These are phyloP conservation scores for Penstemon newberryi DNA, from an alignment of 257 asterid species.

Conservation along the genomic window DNA sequence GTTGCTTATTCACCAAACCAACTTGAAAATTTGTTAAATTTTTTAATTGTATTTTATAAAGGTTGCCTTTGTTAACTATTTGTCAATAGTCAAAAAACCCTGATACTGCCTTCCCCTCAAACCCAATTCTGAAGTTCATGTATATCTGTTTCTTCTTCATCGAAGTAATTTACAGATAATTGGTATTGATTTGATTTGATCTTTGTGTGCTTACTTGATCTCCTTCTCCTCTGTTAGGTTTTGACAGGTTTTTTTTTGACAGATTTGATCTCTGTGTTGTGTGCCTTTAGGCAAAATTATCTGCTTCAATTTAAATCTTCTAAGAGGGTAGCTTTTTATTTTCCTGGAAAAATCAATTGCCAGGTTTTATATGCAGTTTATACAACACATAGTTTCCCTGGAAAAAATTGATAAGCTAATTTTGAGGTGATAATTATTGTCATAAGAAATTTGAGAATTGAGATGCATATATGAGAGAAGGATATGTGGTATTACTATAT, in stretches of 20 bases:
- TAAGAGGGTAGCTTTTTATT: not conserved
- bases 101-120: slow-evolving; percentile 26
- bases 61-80: slow-evolving; percentile 31
- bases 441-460: not conserved
- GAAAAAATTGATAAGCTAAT: not conserved
- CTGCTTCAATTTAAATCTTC: slow-evolving; percentile 11
- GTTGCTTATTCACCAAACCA: slow-evolving; percentile 55
- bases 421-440: not conserved
- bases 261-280: slow-evolving; percentile 1
- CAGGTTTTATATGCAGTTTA: not conserved
- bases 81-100: slow-evolving; percentile 35
- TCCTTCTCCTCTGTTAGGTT: slow-evolving; percentile 27
- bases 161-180: slow-evolving; percentile 29
- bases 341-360: slow-evolving; percentile 3
- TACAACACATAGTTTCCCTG: too few species aligned
- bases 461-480: not conserved
- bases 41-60: slow-evolving; percentile 25
- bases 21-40: slow-evolving; percentile 20
- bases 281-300: slow-evolving; percentile 7
- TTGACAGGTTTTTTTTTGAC: slow-evolving; percentile 25
- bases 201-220: slow-evolving; percentile 37
- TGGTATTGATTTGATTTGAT: slow-evolving; percentile 38
- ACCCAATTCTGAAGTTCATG: slow-evolving; percentile 26
- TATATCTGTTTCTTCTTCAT: slow-evolving; percentile 24
- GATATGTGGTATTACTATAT: not conserved